phyloP scores from a whole-genome alignment of 176 grass and related monocot genomes.

The Rhynchospora breviuscula region DNA sequence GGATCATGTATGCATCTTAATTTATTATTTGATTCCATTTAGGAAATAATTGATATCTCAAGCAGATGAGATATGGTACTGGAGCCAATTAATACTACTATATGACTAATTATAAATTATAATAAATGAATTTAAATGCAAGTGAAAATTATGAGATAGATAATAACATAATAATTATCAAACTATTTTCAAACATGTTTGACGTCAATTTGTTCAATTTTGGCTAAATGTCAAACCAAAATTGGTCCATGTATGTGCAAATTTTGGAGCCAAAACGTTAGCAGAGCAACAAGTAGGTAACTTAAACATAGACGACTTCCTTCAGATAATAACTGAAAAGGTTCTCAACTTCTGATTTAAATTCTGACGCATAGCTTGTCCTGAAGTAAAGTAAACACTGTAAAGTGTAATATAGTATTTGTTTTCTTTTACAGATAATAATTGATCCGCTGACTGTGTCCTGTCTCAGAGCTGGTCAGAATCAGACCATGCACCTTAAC shows the following conservation, averaged over 20 bases:
- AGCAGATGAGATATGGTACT: not conserved
- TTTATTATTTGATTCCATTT: not conserved
- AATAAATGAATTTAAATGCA: not conserved
- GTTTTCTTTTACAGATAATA: not conserved
- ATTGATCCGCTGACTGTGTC: not conserved
- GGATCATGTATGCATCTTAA: not conserved
- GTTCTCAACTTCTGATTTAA: not conserved
- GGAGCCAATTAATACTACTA: no score
- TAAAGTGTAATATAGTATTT: not conserved
- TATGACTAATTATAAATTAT: not conserved
- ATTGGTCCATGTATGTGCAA: not conserved
- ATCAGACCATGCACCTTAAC: not conserved
- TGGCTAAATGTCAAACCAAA: not conserved
- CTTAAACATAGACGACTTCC: not conserved
- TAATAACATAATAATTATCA: not conserved
- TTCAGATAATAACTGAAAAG: not conserved
- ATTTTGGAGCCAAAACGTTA: not conserved
- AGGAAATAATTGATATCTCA: not conserved
- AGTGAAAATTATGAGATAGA: not conserved
- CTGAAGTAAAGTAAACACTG: not conserved
- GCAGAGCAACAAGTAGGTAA: not conserved
- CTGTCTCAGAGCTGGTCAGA: not conserved
- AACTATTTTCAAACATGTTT: not conserved
- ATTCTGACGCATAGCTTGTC: not conserved
- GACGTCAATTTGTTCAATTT: not conserved